A percentile compares a stretch with the other conserved stretches of the same genome.
Conservation (phyloP, 2,329 filamentous ascomycete genomes). For the Pseudogymnoascus sp. region DNA sequence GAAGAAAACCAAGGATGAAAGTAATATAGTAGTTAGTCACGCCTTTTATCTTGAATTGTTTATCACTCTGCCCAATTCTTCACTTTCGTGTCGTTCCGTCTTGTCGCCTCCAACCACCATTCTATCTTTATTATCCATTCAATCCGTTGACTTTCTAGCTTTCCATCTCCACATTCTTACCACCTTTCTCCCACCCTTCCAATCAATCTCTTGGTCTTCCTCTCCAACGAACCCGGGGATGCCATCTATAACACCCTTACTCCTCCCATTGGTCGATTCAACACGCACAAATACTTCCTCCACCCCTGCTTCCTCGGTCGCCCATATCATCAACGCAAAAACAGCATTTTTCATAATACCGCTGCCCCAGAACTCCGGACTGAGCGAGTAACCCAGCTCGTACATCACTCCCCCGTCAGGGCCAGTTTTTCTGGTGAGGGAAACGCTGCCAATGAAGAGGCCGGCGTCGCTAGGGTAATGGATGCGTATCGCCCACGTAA, state of each 20-base stretch:
- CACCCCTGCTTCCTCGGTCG: neutral
- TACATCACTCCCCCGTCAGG: neutral
- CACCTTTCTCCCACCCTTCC: neutral
- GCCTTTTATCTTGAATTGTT: neutral
- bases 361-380: constrained; percentile 4
- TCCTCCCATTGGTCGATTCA: constrained; percentile 5
- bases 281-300: constrained; percentile 11
- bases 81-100: neutral
- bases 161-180: constrained; percentile 6
- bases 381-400: constrained; percentile 11
- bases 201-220: constrained; percentile 3
- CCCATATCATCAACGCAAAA: neutral
- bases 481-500: constrained; percentile 3
- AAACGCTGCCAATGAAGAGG: neutral
- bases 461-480: neutral
- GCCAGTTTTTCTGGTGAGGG: neutral
- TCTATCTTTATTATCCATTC: neutral
- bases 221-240: neutral
- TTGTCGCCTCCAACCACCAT: neutral
- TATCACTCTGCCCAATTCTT: neutral
- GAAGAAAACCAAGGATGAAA: neutral
- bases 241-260: constrained; percentile 1
- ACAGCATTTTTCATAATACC: constrained; percentile 11
- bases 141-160: neutral
- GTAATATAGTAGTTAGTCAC: neutral